Evolutionary conservation across 371 early-diverging fungal genomes (phyloP), one percentile per base, ranked within the genome.

Genomic region (Lichtheimia ornata): DNA sequence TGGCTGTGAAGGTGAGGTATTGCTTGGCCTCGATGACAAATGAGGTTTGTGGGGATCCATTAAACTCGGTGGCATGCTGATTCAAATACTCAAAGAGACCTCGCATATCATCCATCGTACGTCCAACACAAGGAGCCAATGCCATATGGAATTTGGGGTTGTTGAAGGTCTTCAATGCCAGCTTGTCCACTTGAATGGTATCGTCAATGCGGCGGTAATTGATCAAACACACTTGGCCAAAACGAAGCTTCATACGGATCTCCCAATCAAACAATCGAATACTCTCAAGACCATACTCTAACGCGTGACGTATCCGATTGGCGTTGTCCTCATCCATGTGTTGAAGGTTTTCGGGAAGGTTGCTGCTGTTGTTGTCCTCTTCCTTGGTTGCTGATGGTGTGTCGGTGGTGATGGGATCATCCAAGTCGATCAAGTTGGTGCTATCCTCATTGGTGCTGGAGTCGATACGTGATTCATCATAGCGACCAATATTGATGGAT

Each of bases 201-300:
- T 53, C 18, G 1, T 25, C 41, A 14, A 47, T 25, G 0, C 27
- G 43, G 5, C 62, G 70, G 41, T 62, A 60, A 41, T 59, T 58
- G 14, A 65, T 58, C 20, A 64, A 43, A 41, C 50, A 66, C 12
- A 64, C 61, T 27, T 73, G 75, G 5, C 81, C 81, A 61, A 68
- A 80, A 0, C 73, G 66, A 20, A 80, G 66, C 40, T 80, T 75
- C 70, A 80, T 67, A 0, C 69, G 70, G 17, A 80, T 70, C 17
- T 71, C 74, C 67, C 71, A 75, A 47, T 77, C 72, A 22, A 63
- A 66, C 12, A 80, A 41, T 0, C 81, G 71, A 18, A 77, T 27
- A n/a, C 81, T 77, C 24, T 74, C 76, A 18, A 80, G 28, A 3
- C 73, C 81, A 2, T 50, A 50, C 14, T 63, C 65, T 5, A 80